phyloP scores from a whole-genome alignment of 331 rosid genomes.

The Arachis monticola region DNA sequence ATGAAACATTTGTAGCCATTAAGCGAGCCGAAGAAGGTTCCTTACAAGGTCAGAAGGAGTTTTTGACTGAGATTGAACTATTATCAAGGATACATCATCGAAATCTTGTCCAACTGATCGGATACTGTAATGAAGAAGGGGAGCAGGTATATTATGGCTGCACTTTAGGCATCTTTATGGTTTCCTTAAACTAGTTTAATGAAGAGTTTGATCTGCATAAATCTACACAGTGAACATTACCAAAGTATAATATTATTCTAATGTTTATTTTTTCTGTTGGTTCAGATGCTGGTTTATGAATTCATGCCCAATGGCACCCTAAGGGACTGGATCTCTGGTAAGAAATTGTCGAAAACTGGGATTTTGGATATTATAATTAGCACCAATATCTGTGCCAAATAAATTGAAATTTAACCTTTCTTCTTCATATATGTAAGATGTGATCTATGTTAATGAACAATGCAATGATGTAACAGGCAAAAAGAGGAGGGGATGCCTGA shows the following conservation, averaged over 20 bases:
- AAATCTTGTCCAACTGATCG: constrained; percentile 75
- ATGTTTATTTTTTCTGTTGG: constrained; percentile 38
- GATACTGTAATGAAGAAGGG: constrained; percentile 78
- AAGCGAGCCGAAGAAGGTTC: constrained; percentile 85
- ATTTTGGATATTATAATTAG: constrained; percentile 13
- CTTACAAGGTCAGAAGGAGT: constrained; percentile 85
- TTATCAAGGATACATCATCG: constrained; percentile 88
- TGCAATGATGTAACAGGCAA: constrained; percentile 52
- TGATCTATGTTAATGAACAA: constrained; percentile 12
- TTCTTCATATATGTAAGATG: constrained; percentile 5
- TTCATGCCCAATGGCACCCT: constrained; percentile 88
- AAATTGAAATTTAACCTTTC: constrained; percentile 15
- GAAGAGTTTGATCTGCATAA: constrained; percentile 9
- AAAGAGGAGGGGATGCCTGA: constrained; percentile 48
- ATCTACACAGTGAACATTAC: not conserved
- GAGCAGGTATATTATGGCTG: constrained; percentile 67
- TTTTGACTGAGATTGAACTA: constrained; percentile 87
- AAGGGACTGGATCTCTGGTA: constrained; percentile 83
- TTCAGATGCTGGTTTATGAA: constrained; percentile 89
- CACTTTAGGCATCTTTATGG: not conserved
- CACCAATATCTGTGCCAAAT: constrained; percentile 1
- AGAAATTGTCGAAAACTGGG: constrained; percentile 5
- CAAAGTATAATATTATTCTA: constrained; percentile 30
- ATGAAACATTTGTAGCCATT: constrained; percentile 66
- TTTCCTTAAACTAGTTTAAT: constrained; percentile 15